phyloP scores from a whole-genome alignment of 78 protist genomes.

The Monosiga brevicollis region DNA sequence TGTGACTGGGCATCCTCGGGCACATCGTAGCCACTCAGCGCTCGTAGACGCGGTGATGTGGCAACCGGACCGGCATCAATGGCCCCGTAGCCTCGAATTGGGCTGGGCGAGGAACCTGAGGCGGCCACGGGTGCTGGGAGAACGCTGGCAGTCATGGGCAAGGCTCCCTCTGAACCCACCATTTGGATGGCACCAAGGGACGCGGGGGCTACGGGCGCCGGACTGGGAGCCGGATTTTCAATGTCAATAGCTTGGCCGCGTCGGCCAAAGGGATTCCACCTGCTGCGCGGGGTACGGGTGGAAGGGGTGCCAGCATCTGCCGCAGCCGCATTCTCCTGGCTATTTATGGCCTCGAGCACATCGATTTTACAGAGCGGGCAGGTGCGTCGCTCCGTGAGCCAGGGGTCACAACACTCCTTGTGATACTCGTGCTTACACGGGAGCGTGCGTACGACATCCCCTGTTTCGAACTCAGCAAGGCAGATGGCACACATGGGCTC shows the following conservation, averaged over 20 bases:
- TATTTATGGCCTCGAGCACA: not conserved
- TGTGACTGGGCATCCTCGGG: not conserved
- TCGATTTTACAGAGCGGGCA: conserved; percentile 7
- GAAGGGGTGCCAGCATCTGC: not conserved
- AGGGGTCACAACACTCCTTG: conserved; percentile 29
- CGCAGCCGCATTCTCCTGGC: too few relatives aligned
- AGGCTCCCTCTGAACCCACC: too few relatives aligned
- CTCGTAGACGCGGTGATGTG: not conserved
- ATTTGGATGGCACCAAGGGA: too few relatives aligned
- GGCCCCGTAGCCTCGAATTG: too few relatives aligned
- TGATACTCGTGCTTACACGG: conserved; percentile 44
- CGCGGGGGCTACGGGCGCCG: too few relatives aligned
- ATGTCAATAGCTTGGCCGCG: not conserved
- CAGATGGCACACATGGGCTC: conserved; percentile 44
- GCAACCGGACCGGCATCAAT: too few relatives aligned
- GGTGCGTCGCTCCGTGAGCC: conserved; percentile 19
- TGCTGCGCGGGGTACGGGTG: not conserved
- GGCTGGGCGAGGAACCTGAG: too few relatives aligned
- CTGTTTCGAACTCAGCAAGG: conserved; percentile 13
- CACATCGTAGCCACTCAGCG: not conserved
- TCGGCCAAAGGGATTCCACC: not conserved
- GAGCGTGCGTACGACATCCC: conserved; percentile 20
- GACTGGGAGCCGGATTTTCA: too few relatives aligned
- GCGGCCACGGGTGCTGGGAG: too few relatives aligned
- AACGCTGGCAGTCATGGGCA: too few relatives aligned